Percentiles rank a stretch among this genome's conserved stretches.
Conservation (phyloP, 2,329 filamentous ascomycete genomes). For the Exophiala sp. region DNA sequence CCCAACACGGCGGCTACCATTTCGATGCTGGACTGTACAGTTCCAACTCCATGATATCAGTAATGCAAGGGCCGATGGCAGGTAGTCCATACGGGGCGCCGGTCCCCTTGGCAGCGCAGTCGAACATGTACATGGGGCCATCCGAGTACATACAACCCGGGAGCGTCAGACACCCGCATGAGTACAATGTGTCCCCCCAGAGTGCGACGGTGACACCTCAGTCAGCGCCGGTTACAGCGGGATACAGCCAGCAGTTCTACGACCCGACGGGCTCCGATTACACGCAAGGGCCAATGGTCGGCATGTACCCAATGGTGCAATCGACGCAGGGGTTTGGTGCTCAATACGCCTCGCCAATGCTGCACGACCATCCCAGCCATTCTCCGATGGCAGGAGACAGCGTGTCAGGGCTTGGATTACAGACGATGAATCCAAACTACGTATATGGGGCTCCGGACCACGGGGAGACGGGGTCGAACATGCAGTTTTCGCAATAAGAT, state of each 20-base stretch:
- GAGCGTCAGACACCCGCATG: conserved; percentile 1
- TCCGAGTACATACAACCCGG: conserved; percentile 7
- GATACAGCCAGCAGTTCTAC: conserved; percentile 9
- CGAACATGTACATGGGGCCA: conserved; percentile 4
- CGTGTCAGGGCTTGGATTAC: conserved; percentile 17
- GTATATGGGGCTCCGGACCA: conserved; percentile 4
- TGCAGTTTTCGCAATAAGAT: conserved; percentile 7
- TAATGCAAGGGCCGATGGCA: conserved; percentile 4
- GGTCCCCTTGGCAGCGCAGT: conserved; percentile 5
- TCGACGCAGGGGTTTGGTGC: conserved; percentile 10
- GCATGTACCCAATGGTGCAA: conserved; percentile 12
- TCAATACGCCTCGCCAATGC: conserved; percentile 11
- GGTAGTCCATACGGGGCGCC: conserved; percentile 3
- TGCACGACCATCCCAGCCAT: conserved; percentile 5
- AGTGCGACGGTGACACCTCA: conserved; percentile 12
- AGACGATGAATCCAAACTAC: conserved; percentile 12
- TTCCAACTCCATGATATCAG: conserved; percentile 12
- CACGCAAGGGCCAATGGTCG: conserved; percentile 9
- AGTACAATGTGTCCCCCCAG: conserved; percentile 16
- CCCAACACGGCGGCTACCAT: conserved; percentile 9
- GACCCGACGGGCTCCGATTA: conserved; percentile 8
- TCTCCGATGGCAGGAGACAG: conserved; percentile 7
- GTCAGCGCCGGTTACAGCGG: conserved; percentile 9
- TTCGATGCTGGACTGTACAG: conserved; percentile 17
- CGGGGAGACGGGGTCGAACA: neutral